These are phyloP conservation scores for Penicillium argentinense DNA, from an alignment of 495 filamentous ascomycete species.

Conservation along the genomic window DNA sequence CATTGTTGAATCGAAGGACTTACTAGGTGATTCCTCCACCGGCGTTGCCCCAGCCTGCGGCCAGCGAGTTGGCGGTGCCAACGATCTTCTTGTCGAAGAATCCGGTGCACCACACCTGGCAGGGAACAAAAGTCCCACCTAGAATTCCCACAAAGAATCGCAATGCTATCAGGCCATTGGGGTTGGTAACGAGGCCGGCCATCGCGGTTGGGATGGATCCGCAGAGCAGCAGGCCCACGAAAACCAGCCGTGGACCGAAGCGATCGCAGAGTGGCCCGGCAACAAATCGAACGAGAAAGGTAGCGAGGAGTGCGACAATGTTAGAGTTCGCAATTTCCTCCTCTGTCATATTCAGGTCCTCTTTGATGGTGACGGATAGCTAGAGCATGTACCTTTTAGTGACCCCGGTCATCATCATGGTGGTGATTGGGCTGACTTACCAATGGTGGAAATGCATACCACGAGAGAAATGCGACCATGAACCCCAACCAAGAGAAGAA, in stretches of 20 bases:
- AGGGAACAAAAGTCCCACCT: slow-evolving; percentile 88
- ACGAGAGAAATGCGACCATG: slow-evolving; percentile 93
- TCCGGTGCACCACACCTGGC: slow-evolving; percentile 93
- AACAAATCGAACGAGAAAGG: slow-evolving; percentile 76
- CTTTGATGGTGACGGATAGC: slow-evolving; percentile 73
- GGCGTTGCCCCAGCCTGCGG: slow-evolving; percentile 84
- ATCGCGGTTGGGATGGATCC: slow-evolving; percentile 83
- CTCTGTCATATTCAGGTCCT: slow-evolving; percentile 70
- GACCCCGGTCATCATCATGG: not conserved
- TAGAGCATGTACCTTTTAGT: slow-evolving; percentile 20
- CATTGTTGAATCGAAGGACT: slow-evolving; percentile 9
- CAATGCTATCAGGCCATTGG: slow-evolving; percentile 69
- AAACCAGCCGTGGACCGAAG: slow-evolving; percentile 79
- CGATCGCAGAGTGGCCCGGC: slow-evolving; percentile 83
- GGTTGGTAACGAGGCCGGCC: slow-evolving; percentile 71
- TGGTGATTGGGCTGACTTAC: slow-evolving; percentile 44
- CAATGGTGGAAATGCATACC: slow-evolving; percentile 80
- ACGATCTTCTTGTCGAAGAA: slow-evolving; percentile 97
- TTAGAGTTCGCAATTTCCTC: slow-evolving; percentile 41
- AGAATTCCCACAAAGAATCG: slow-evolving; percentile 95
- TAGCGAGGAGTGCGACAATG: slow-evolving; percentile 24
- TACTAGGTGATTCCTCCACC: slow-evolving; percentile 81
- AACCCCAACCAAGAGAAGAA: slow-evolving; percentile 96
- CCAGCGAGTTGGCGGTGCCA: slow-evolving; percentile 84
- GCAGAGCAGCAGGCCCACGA: slow-evolving; percentile 69